phyloP scores from a whole-genome alignment of 768 basidiomycete species.

The Bullera alba region DNA sequence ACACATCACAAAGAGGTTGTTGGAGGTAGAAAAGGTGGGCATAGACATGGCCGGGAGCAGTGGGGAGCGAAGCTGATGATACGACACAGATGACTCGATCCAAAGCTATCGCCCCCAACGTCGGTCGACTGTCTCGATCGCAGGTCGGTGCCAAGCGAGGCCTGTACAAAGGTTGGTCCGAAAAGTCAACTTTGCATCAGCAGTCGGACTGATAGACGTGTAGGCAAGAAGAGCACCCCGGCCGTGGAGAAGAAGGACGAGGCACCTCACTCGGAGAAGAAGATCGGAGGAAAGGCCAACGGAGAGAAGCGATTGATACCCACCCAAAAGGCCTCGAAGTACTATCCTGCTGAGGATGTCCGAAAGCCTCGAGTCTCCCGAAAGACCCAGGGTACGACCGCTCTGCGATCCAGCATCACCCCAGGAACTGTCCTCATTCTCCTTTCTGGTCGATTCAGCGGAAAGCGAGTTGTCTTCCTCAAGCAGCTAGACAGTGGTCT shows the following conservation, averaged over 20 bases:
- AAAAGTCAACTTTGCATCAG: not conserved
- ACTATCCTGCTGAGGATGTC: conserved; percentile 70
- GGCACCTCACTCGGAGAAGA: conserved; percentile 64
- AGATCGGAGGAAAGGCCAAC: conserved; percentile 81
- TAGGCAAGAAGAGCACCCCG: conserved; percentile 58
- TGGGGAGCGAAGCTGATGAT: too few species aligned
- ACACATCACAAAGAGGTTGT: too few species aligned
- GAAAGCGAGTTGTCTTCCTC: conserved; percentile 96
- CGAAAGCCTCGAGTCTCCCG: conserved; percentile 83
- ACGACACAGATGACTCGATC: conserved; percentile 48
- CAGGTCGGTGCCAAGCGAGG: conserved; percentile 72
- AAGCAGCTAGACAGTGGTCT: conserved; percentile 84
- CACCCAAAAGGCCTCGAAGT: conserved; percentile 60
- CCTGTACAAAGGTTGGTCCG: conserved; percentile 67
- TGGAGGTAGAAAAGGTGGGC: too few species aligned
- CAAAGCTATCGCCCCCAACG: conserved; percentile 71
- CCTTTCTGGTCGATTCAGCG: conserved; percentile 93
- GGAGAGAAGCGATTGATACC: conserved; percentile 81
- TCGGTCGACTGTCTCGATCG: conserved; percentile 77
- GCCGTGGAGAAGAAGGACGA: conserved; percentile 57
- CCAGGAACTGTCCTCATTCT: conserved; percentile 93
- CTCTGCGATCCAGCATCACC: conserved; percentile 77
- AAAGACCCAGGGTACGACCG: conserved; percentile 63
- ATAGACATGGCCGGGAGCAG: too few species aligned
- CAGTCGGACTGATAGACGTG: not conserved